A percentile compares a stretch with the other conserved stretches of the same genome.
phyloP scores from a whole-genome alignment of 1,284 basidiomycete species.

The Butyriboletus appendiculatus region DNA sequence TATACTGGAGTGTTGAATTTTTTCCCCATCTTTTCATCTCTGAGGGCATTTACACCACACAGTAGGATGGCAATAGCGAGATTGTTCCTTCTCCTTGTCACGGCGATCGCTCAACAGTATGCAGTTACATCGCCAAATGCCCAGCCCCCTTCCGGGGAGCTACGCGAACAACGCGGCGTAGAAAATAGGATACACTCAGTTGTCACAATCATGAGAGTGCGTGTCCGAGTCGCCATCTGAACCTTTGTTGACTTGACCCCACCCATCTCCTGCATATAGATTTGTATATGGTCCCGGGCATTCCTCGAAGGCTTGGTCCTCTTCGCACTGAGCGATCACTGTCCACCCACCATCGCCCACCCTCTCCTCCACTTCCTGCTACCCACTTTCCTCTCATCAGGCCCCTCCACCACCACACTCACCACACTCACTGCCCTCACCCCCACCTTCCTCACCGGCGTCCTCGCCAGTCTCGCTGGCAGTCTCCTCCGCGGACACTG shows the following conservation, averaged over 20 bases:
- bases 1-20: not conserved
- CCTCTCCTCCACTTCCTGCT: not conserved
- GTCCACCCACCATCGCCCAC: slow-evolving; percentile 5
- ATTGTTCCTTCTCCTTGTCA: not conserved
- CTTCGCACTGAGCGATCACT: slow-evolving; percentile 3
- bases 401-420: not conserved
- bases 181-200: not conserved
- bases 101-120: not conserved
- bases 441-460: slow-evolving; percentile 9
- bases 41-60: not conserved
- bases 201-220: not conserved
- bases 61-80: not conserved
- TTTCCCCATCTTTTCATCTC: too few species aligned
- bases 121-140: not conserved
- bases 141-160: not conserved
- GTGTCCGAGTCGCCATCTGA: not conserved
- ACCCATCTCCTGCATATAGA: not conserved
- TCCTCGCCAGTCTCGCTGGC: slow-evolving; percentile 7
- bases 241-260: not conserved
- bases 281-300: not conserved
- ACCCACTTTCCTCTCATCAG: not conserved
- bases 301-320: slow-evolving; percentile 5
- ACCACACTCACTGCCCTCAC: not conserved
- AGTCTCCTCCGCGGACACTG: slow-evolving; percentile 19
- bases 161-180: not conserved